Percentiles rank a stretch among this genome's conserved stretches.
These are phyloP conservation scores for Pleurotus platypus DNA, from an alignment of 768 basidiomycete species.

Conservation along the genomic window DNA sequence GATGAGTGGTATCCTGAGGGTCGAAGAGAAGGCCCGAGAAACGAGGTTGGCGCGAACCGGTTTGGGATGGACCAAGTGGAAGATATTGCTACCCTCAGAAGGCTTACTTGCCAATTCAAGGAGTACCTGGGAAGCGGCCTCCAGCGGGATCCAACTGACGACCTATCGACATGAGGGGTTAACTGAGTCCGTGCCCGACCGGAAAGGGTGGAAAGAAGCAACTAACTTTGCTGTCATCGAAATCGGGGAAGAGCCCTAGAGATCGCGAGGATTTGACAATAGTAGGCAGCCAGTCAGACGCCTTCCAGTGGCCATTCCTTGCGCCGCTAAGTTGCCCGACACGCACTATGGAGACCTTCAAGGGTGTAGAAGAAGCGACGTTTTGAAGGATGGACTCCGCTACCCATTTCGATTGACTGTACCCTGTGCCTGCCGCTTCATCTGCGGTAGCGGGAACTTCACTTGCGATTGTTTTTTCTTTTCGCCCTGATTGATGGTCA, in stretches of 20 bases:
- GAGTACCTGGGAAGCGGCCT: slow-evolving; percentile 17
- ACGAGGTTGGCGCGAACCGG: slow-evolving; percentile 12
- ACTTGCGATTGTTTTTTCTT: not conserved
- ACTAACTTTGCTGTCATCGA: slow-evolving; percentile 18
- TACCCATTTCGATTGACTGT: slow-evolving; percentile 40
- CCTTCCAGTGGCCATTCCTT: slow-evolving; percentile 31
- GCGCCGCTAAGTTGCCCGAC: slow-evolving; percentile 35
- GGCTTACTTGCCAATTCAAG: slow-evolving; percentile 14
- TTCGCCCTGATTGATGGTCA: not conserved
- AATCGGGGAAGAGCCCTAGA: slow-evolving; percentile 25
- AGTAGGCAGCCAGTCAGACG: slow-evolving; percentile 31
- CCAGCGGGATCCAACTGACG: slow-evolving; percentile 20
- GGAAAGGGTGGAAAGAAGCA: not conserved
- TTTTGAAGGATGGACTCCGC: slow-evolving; percentile 29
- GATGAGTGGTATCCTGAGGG: slow-evolving; percentile 12
- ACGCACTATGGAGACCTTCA: slow-evolving; percentile 24
- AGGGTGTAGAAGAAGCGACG: slow-evolving; percentile 14
- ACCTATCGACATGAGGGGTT: not conserved
- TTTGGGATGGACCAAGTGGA: slow-evolving; percentile 16
- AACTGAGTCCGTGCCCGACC: not conserved
- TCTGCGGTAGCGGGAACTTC: not conserved
- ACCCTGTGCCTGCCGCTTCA: slow-evolving; percentile 21
- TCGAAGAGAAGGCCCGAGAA: slow-evolving; percentile 8
- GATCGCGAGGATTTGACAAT: slow-evolving; percentile 29
- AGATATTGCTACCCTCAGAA: slow-evolving; percentile 6